Percentiles rank a stretch among this genome's conserved stretches.
Evolutionary conservation across 768 basidiomycete species (phyloP).

Genomic region (Lactarius psammicola): DNA sequence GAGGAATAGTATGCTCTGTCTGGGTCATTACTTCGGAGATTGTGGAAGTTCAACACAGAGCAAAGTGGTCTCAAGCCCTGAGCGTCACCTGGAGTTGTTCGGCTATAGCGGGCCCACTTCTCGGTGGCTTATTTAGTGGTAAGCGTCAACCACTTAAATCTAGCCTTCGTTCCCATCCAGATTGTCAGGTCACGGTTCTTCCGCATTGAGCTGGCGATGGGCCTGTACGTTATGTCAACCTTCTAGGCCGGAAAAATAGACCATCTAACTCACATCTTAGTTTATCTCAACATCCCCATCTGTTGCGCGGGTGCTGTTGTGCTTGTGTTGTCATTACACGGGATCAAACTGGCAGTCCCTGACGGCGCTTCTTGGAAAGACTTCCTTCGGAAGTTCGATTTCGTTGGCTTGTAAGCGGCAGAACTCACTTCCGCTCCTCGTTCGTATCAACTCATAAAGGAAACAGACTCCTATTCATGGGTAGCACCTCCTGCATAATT

Average conservation of each 20-base stretch:
- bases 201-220: constrained; percentile 71
- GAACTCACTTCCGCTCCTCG: constrained; percentile 28
- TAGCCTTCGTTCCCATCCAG: constrained; percentile 4
- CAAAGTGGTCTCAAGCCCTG: constrained; percentile 83
- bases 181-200: constrained; percentile 27
- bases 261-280: constrained; percentile 41
- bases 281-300: constrained; percentile 81
- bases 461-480: constrained; percentile 67
- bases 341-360: constrained; percentile 47
- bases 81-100: constrained; percentile 87
- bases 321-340: constrained; percentile 58
- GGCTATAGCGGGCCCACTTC: constrained; percentile 75
- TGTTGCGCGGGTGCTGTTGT: constrained; percentile 59
- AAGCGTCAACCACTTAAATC: constrained; percentile 32
- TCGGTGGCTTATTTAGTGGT: constrained; percentile 85
- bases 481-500: constrained; percentile 68
- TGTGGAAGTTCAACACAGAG: constrained; percentile 64
- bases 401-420: constrained; percentile 66
- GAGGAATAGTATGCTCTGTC: constrained; percentile 81
- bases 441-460: constrained; percentile 23
- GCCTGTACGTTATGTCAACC: constrained; percentile 58
- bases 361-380: constrained; percentile 54
- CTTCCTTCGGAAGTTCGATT: constrained; percentile 64
- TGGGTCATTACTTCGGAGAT: constrained; percentile 88
- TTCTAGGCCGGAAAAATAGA: constrained; percentile 15